Evolutionary conservation across 2,329 filamentous ascomycete genomes (phyloP), one percentile per base, ranked within the genome.

Genomic region (Fusarium armeniacum): DNA sequence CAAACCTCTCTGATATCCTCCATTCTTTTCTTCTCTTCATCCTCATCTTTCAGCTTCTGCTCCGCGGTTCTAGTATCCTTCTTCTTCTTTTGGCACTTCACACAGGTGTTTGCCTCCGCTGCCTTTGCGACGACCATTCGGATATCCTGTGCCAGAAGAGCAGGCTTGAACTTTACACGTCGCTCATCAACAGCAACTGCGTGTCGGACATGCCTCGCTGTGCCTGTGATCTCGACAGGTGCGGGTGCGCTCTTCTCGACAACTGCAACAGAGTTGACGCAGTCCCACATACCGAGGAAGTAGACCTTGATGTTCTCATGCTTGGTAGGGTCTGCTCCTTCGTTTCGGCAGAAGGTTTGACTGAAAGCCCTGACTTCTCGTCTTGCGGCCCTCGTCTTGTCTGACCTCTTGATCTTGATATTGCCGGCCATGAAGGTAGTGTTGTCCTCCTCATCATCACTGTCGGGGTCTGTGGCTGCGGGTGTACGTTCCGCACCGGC

Each of bases 251-350:
- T 81, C 0, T 63, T 67, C 56, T 82, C 81, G 20, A 81, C 57
- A 11, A 82, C 76, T 1, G 81, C 78, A 10, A 87, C 83, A 6
- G 82, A 84, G 74, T 84, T 85, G 51, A 87, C 85, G 60, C 82
- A 84, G 67, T 87, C 85, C 78, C 84, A 87, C 36, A 87, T 78
- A 1, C 85, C 85, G 10, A 87, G 82, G 72, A 87, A 86, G 70
- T 83, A 83, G 5, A 86, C 81, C 50, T 81, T 82, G 47, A 85
- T 82, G 53, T 82, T 81, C 13, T 74, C 67, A 30, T 76, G 70
- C 1, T 62, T 10, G 43, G 5, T 32, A 4, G 43, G 33, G 12
- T 49, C 36, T 10, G 18, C 46, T 11, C 50, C 55, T 11, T 79
- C 77, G 33, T 77, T 77, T 24, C 81, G 80, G 62, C 83, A 85